phyloP scores from a whole-genome alignment of 1,139 yeast genomes.

The Suhomyces ambrosiae region DNA sequence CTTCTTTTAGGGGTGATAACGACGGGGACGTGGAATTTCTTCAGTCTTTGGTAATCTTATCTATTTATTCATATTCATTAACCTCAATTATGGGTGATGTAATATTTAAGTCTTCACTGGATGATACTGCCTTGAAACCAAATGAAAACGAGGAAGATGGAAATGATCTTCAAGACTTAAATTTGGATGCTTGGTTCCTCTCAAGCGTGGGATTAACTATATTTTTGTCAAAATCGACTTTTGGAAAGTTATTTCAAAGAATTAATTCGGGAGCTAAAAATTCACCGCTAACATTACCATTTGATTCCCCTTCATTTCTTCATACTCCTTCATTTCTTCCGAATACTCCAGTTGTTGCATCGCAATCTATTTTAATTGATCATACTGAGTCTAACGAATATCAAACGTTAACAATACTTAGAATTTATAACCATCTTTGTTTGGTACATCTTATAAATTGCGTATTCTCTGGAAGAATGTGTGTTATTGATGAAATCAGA shows the following conservation, averaged over 20 bases:
- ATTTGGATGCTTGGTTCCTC: constrained; percentile 63
- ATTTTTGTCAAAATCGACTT: constrained; percentile 49
- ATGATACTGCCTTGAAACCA: too few relatives aligned
- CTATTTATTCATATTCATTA: constrained; percentile 62
- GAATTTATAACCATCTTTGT: constrained; percentile 75
- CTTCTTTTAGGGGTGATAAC: constrained; percentile 23
- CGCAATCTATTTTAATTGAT: constrained; percentile 32
- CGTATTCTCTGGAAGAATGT: constrained; percentile 71
- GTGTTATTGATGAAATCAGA: constrained; percentile 68
- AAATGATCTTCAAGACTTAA: constrained; percentile 20
- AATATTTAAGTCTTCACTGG: not conserved
- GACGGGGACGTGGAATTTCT: constrained; percentile 56
- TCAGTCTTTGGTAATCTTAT: constrained; percentile 63
- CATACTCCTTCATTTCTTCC: constrained; percentile 5
- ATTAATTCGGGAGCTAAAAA: not conserved
- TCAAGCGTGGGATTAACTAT: constrained; percentile 62
- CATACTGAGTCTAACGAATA: constrained; percentile 45
- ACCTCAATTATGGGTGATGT: constrained; percentile 38
- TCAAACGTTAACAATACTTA: constrained; percentile 51
- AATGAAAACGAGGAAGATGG: too few relatives aligned
- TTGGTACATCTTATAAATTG: constrained; percentile 71
- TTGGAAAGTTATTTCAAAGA: constrained; percentile 29
- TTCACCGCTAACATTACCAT: not conserved
- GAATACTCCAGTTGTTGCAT: not conserved
- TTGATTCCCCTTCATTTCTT: constrained; percentile 3